Conservation (phyloP, 1,139 yeast genomes). For the Wickerhamomyces sp. region DNA sequence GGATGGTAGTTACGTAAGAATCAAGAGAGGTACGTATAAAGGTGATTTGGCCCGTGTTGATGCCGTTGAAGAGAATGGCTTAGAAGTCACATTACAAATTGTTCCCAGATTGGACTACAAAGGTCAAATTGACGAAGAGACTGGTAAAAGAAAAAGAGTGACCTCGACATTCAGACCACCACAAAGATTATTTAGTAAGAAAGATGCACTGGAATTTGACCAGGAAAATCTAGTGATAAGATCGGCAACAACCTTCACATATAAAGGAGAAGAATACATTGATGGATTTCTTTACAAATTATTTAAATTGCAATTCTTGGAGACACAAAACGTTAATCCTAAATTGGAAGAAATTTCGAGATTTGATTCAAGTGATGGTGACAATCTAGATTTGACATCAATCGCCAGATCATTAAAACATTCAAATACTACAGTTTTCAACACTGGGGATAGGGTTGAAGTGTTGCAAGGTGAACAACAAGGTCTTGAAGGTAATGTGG, state of each 20-base stretch:
- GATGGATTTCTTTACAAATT: constrained; percentile 87
- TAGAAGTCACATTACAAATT: constrained; percentile 86
- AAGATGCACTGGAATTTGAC: constrained; percentile 61
- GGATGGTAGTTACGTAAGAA: constrained; percentile 89
- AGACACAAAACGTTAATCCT: constrained; percentile 83
- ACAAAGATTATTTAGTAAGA: constrained; percentile 78
- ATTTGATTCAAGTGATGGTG: constrained; percentile 64
- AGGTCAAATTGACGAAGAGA: constrained; percentile 50
- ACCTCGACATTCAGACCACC: constrained; percentile 65
- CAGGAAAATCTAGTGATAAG: constrained; percentile 59
- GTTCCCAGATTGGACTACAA: constrained; percentile 89
- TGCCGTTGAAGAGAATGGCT: constrained; percentile 87
- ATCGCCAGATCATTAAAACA: constrained; percentile 80
- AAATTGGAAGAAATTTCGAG: constrained; percentile 82
- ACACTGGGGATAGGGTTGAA: constrained; percentile 92
- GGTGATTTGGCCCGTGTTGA: constrained; percentile 93
- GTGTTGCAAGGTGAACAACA: constrained; percentile 91
- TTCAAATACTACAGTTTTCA: constrained; percentile 59
- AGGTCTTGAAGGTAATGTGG: constrained; percentile 78
- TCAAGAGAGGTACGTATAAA: constrained; percentile 86
- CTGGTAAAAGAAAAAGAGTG: constrained; percentile 44
- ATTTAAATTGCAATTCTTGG: constrained; percentile 75
- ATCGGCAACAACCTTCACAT: constrained; percentile 69
- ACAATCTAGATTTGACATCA: constrained; percentile 76
- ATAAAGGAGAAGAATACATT: constrained; percentile 81